A percentile compares a stretch with the other conserved stretches of the same genome.
Conservation (phyloP, 2,329 filamentous ascomycete species). For the Huntiella bhutanensis region DNA sequence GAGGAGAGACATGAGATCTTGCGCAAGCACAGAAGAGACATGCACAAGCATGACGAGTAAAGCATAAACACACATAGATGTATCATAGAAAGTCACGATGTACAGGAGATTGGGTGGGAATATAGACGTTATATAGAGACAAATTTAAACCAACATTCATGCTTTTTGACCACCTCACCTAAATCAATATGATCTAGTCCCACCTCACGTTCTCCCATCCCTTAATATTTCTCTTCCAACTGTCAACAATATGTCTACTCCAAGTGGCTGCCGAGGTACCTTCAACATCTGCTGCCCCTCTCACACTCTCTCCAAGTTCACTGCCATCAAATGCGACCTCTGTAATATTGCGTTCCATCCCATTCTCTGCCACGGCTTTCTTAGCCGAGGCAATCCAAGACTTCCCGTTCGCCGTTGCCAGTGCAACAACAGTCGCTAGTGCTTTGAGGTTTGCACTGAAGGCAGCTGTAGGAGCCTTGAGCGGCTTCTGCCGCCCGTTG, state of each 20-base stretch:
- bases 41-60: conserved; percentile 9
- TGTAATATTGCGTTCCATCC: conserved; percentile 16
- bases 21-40: conserved; percentile 16
- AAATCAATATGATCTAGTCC: conserved; percentile 11
- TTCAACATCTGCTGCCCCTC: conserved; percentile 52
- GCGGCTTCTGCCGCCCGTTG: conserved; percentile 22
- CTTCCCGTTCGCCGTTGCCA: conserved; percentile 19
- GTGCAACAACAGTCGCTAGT: conserved; percentile 17
- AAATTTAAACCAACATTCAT: neutral
- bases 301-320: conserved; percentile 60
- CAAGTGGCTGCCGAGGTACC: conserved; percentile 49
- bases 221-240: conserved; percentile 14
- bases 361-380: conserved; percentile 15
- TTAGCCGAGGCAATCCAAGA: conserved; percentile 16
- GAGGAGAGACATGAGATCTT: conserved; percentile 38
- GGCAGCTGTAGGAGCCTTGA: conserved; percentile 22
- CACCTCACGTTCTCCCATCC: conserved; percentile 15
- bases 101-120: neutral
- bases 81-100: neutral
- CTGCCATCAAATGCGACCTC: conserved; percentile 46
- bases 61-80: neutral
- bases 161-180: neutral
- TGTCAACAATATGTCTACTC: conserved; percentile 13
- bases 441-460: conserved; percentile 19
- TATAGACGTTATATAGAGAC: neutral